phyloP scores from a whole-genome alignment of 108 stramenopile genomes.

The Fragilaria radians region DNA sequence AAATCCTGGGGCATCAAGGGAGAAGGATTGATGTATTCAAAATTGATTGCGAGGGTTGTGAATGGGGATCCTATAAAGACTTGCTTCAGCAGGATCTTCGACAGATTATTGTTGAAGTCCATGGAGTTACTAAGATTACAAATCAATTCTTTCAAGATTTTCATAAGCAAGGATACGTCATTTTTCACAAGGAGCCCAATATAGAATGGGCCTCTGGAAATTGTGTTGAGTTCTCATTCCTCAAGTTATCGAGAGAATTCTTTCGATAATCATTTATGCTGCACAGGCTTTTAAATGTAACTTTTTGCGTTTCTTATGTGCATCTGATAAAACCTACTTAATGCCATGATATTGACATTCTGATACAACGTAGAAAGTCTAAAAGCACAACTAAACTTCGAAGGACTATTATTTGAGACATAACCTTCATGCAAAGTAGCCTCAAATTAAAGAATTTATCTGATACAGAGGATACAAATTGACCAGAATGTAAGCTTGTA shows the following conservation, averaged over 20 bases:
- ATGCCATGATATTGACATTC: no score
- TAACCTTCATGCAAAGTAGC: no score
- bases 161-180: conserved; percentile 17
- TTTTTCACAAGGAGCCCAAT: conserved; percentile 38
- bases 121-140: conserved; percentile 5
- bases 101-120: conserved; percentile 47
- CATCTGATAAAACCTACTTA: no score
- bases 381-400: no score
- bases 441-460: no score
- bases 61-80: conserved; percentile 32
- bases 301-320: no score
- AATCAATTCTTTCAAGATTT: conserved; percentile 6
- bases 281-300: no score
- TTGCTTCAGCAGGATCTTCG: conserved; percentile 24
- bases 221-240: conserved; percentile 22
- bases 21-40: conserved; percentile 42
- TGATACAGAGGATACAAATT: no score
- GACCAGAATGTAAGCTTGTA: no score
- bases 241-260: conserved; percentile 4
- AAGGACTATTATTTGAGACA: no score
- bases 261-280: no score
- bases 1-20: conserved; percentile 21
- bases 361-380: no score
- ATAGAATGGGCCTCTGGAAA: conserved; percentile 16
- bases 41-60: conserved; percentile 47